phyloP scores from a whole-genome alignment of 2,329 filamentous ascomycete species.

The Monilinia polystroma region DNA sequence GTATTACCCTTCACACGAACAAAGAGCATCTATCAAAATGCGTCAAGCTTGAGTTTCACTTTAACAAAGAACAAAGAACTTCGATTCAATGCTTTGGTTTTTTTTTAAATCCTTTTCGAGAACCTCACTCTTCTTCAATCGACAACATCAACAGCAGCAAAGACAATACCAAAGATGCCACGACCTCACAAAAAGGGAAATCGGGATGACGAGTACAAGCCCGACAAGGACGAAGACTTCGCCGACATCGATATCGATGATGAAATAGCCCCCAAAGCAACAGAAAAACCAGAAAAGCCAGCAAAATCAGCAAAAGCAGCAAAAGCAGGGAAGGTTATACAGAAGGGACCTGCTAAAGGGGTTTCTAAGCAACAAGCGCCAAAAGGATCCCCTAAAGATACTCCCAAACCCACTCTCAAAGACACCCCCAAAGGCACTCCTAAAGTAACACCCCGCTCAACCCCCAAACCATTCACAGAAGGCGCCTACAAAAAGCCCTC shows the following conservation, averaged over 20 bases:
- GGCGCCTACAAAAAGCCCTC: slow-evolving; percentile 7
- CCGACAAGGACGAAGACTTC: background rate
- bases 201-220: slow-evolving; percentile 7
- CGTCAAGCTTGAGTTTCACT: background rate
- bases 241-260: background rate
- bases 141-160: background rate
- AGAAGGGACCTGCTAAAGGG: background rate
- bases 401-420: background rate
- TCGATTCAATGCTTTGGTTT: background rate
- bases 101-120: background rate
- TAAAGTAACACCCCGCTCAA: slow-evolving; percentile 5
- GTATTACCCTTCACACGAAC: background rate
- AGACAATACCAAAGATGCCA: slow-evolving; percentile 7
- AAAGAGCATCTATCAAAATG: slow-evolving; percentile 17
- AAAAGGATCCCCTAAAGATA: background rate
- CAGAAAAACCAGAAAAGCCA: background rate
- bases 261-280: background rate
- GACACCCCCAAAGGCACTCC: background rate
- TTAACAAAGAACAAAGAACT: slow-evolving; percentile 9
- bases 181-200: slow-evolving; percentile 5
- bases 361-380: background rate
- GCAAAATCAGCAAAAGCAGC: background rate
- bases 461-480: background rate
- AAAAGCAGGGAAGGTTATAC: slow-evolving; percentile 1
- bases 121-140: background rate